Evolutionary conservation across 2,329 filamentous ascomycete genomes (phyloP), one percentile per base, ranked within the genome.

Genomic region (Stromatinia cepivora): DNA sequence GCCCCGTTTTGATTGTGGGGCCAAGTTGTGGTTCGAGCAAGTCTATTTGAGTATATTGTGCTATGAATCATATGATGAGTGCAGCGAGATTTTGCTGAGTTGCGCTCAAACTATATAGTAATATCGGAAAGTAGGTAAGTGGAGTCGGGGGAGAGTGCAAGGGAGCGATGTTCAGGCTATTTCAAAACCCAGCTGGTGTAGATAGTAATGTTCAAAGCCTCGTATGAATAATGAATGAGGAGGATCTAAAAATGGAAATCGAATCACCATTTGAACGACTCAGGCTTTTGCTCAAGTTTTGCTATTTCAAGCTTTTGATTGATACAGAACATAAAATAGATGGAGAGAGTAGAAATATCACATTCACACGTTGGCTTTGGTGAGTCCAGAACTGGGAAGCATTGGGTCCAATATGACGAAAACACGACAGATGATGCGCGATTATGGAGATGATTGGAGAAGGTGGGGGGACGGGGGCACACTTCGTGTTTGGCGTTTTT

Each of bases 371-470:
- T 28, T 36, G 52, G 13, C 34, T 59, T 34, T 36, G 13, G 7
- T 20, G 52, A 28, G 39, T 48, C 42, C 56, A 36, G 22, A 59
- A 36, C 20, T 20, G 39, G 20, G 50, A 59, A 52, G 34, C 45
- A 22, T 52, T 61, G 54, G 54, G 31, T 39, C 36, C 45, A 67
- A 67, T 67, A 61, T 52, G 65, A 67, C 45, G 54, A 67, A 67
- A 52, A 34, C 65, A 61, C 45, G 20, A 61, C 65, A 62, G 50
- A 52, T 67, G 31, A 64, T 64, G 46, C 34, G 34, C 48, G 15
- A 64, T 39, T 1, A 64, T 52, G 31, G 34, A 17, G 34, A 22
- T 67, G 65, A 67, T 59, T 61, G 65, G 39, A 61, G 20, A 52
- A 52, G 54, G 31, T 67, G 42, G 65, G 54, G 65, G 45, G 39